Base-by-base conservation (phyloP, 31 red algal species). In the Porphyra umbilicalis region DNA sequence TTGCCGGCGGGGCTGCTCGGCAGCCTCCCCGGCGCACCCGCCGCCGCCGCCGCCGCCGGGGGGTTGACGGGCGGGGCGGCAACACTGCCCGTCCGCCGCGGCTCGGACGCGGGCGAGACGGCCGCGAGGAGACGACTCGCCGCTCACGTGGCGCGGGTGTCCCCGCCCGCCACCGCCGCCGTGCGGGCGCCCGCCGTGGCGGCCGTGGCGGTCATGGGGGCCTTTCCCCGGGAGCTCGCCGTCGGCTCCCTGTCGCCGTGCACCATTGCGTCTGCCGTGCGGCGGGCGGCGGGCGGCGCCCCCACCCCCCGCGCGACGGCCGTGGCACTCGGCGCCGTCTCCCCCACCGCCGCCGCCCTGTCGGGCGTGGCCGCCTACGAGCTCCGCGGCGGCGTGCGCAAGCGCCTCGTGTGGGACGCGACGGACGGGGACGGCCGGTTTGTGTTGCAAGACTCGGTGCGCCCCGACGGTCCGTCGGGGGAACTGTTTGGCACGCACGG, bases 301-400 rank as follows among this genome's bases (percentile, higher is more conserved):
- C 30, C 8, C 8, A 11, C 77, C 34, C 77, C 6, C 15, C 30
- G 9, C 30, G 77, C 33, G 30, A 16, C 34, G 77, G 34, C 34
- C 25, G 16, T 35, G 18, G 77, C 77, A 31, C 77, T 78, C 5
- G 34, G 77, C 33, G 31, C 34, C 77, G 30, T 36, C 25, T 36
- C 77, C 35, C 34, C 92, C 13, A 84, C 79, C 4, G 92, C 92
- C 1, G 33, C 90, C 36, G 80, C 87, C 15, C 37, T 88, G 1
- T 79, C 82, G 25, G 85, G 87, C 35, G 77, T 94, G 33, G 92
- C 84, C 34, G 94, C 94, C 18, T 96, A 92, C 77, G 94, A 96
- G 83, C 85, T 96, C 32, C 89, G 91, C 46, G 90, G 90, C 14
- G 85, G 87, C 38, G 86, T 86, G 84, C 44, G 94, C 10, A 78